Evolutionary conservation across 2,329 filamentous ascomycete genomes (phyloP), one percentile per base, ranked within the genome.

Genomic region (Aspergillus sp.): DNA sequence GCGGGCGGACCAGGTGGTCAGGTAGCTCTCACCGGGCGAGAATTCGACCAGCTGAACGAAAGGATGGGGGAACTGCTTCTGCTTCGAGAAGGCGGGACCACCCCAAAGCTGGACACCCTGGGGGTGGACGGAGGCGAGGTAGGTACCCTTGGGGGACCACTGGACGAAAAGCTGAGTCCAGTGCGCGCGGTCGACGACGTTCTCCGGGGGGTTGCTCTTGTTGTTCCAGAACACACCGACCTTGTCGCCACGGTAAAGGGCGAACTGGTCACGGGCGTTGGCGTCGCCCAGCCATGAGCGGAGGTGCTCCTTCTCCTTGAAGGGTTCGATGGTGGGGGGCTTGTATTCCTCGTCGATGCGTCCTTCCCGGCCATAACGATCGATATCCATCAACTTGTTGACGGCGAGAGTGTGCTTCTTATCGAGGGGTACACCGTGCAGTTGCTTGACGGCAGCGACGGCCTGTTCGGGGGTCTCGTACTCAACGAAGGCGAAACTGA

Each of bases 161-260:
- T 97, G 92, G 54, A 99, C 89, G 75, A 99, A 99, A 39, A 91
- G 91, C 79, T 99, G 95, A 62, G 95, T 99, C 95, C 95, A 99
- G 84, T 96, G 91, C 72, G 90, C 88, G 68, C 95, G 89, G 73
- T 98, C 94, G 60, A 99, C 91, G 39, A 97, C 86, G 65, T 86
- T 87, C 78, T 99, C 95, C 4, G 94, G 92, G 21, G 84, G 79
- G 62, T 97, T 93, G 79, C 90, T 94, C 80, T 96, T 95, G 83
- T 96, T 96, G 82, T 98, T 98, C 94, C 94, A 99, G 84, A 91
- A 97, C 5, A 99, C 90, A 61, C 92, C 93, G 39, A 99, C 95
- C 64, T 89, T 90, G 56, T 99, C 95, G 68, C 89, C 91, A 56
- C 91, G 89, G 83, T 91, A 97, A 87, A 98, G 92, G 76, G 91